Evolutionary conservation across 345 rosid genomes (phyloP).

Genomic region (Syzygium aromaticum): DNA sequence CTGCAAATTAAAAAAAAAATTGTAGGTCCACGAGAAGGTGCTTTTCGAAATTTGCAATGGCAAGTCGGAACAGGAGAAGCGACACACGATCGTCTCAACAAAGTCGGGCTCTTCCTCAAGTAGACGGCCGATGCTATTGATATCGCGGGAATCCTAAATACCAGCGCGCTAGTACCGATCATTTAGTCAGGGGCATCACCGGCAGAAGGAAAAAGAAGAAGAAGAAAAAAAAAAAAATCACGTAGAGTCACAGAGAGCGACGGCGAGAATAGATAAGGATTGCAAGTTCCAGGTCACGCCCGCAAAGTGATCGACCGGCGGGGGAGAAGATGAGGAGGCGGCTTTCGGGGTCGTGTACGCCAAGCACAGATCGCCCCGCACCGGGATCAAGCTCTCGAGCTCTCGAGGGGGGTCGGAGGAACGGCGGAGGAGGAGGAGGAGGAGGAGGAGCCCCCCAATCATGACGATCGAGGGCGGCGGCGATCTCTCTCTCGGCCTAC

Average conservation of each 20-base stretch:
- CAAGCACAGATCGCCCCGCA: constrained; percentile 38
- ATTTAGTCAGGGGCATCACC: constrained; percentile 18
- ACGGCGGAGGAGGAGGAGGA: constrained; percentile 21
- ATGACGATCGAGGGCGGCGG: constrained; percentile 19
- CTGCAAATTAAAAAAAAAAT: neutral
- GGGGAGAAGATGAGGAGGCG: constrained; percentile 51
- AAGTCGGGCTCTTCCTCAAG: neutral
- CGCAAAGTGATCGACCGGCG: constrained; percentile 28
- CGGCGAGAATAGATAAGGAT: constrained; percentile 41
- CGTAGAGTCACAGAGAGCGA: constrained; percentile 28
- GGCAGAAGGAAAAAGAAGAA: constrained; percentile 29
- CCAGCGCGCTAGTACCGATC: constrained; percentile 24
- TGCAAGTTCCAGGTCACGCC: constrained; percentile 26
- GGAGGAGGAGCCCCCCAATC: constrained; percentile 55
- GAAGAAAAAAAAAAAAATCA: too few relatives aligned
- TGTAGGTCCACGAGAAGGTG: neutral
- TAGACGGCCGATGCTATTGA: neutral
- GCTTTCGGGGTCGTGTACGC: constrained; percentile 28
- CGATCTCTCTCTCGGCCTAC: constrained; percentile 28
- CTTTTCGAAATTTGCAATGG: neutral
- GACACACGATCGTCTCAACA: neutral
- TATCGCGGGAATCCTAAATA: neutral
- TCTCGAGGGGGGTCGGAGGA: constrained; percentile 20
- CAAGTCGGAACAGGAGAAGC: neutral
- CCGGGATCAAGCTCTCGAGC: constrained; percentile 39